Percentiles rank a stretch among this genome's conserved stretches.
Conservation (phyloP, 176 grass and related monocot genomes). For the Phyllostachys edulis region DNA sequence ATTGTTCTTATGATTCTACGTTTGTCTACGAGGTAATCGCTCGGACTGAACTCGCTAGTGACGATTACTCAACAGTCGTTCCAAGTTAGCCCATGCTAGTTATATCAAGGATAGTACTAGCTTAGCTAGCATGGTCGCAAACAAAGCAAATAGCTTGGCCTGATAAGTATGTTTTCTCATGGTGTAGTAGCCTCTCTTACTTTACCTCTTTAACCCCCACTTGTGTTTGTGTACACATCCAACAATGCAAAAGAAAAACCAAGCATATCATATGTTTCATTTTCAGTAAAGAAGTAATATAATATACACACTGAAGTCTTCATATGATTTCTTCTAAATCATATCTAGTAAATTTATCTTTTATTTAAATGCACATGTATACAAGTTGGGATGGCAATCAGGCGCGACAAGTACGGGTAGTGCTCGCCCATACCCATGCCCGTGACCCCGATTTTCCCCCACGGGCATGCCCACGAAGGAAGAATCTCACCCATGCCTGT, state of each 20-base stretch:
- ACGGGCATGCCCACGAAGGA: too few relatives aligned
- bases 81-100: not conserved
- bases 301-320: not conserved
- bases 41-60: too few relatives aligned
- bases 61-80: too few relatives aligned
- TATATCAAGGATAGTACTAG: not conserved
- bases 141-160: not conserved
- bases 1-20: too few relatives aligned
- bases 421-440: too few relatives aligned
- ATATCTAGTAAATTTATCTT: too few relatives aligned
- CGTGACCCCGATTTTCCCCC: too few relatives aligned
- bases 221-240: not conserved
- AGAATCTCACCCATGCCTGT: too few relatives aligned
- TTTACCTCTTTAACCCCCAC: not conserved
- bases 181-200: not conserved
- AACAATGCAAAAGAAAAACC: not conserved
- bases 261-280: not conserved
- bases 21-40: too few relatives aligned
- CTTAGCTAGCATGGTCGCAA: not conserved
- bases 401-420: too few relatives aligned
- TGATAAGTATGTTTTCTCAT: constrained; percentile 5
- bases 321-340: not conserved
- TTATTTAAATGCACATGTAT: too few relatives aligned
- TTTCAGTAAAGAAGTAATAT: not conserved
- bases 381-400: too few relatives aligned